Evolutionary conservation across 2,329 filamentous ascomycete genomes (phyloP).

Genomic region (Pseudohalonectria lignicola): DNA sequence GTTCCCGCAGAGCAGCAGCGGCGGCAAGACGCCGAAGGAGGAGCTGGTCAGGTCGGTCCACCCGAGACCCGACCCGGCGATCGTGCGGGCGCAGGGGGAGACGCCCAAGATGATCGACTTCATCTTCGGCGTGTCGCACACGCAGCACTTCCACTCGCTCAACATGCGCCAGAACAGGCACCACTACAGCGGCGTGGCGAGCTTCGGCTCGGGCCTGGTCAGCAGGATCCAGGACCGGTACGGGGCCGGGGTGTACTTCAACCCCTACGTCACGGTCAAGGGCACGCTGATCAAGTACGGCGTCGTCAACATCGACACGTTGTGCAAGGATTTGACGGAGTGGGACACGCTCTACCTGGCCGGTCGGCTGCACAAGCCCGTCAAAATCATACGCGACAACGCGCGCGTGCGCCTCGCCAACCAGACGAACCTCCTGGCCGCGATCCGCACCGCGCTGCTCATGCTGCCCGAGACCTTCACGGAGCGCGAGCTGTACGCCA

Average conservation of each 20-base stretch:
- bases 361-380: constrained; percentile 89
- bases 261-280: constrained; percentile 88
- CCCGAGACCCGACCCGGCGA: constrained; percentile 68
- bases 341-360: constrained; percentile 98
- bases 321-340: constrained; percentile 74
- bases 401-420: constrained; percentile 87
- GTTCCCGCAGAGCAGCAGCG: constrained; percentile 62
- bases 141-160: constrained; percentile 92
- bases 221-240: constrained; percentile 76
- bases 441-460: constrained; percentile 78
- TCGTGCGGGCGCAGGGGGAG: constrained; percentile 76
- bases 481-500: constrained; percentile 78
- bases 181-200: constrained; percentile 82
- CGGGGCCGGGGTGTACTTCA: constrained; percentile 95
- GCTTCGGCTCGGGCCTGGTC: constrained; percentile 74
- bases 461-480: constrained; percentile 77
- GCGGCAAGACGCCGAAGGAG: constrained; percentile 41
- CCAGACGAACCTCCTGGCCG: constrained; percentile 89
- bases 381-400: constrained; percentile 94
- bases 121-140: constrained; percentile 89
- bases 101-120: constrained; percentile 97
- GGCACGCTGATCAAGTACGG: constrained; percentile 97
- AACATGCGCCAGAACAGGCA: constrained; percentile 82
- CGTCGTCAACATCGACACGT: constrained; percentile 85
- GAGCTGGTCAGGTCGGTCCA: constrained; percentile 57